These are phyloP conservation scores for Neurospora pannonica DNA, from an alignment of 495 filamentous ascomycete genomes.

Conservation along the genomic window DNA sequence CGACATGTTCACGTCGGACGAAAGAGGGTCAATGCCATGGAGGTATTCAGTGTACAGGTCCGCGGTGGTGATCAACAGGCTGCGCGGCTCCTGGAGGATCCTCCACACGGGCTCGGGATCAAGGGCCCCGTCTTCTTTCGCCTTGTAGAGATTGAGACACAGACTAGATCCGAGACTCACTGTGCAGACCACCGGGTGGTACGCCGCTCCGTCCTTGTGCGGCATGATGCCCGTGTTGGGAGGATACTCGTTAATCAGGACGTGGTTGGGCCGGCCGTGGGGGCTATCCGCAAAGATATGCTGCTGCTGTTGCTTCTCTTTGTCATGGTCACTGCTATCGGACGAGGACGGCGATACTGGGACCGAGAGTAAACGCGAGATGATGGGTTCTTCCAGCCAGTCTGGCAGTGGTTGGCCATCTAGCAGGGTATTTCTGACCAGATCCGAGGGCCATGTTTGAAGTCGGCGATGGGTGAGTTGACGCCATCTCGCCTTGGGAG, in stretches of 20 bases:
- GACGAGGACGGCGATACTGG: conserved; percentile 17
- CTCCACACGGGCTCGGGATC: conserved; percentile 46
- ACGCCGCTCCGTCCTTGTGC: conserved; percentile 87
- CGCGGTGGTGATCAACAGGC: conserved; percentile 63
- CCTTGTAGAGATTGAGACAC: conserved; percentile 69
- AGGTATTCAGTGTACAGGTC: conserved; percentile 62
- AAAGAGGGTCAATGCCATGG: conserved; percentile 63
- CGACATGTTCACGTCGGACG: conserved; percentile 50
- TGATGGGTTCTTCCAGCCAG: conserved; percentile 66
- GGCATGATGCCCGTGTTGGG: conserved; percentile 91
- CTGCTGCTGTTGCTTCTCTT: neutral
- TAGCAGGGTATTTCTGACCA: conserved; percentile 66
- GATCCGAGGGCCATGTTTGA: conserved; percentile 79
- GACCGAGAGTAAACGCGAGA: conserved; percentile 53
- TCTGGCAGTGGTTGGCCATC: conserved; percentile 56
- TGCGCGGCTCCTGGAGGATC: conserved; percentile 80
- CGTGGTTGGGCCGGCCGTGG: conserved; percentile 75
- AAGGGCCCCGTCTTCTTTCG: conserved; percentile 42
- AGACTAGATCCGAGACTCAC: conserved; percentile 71
- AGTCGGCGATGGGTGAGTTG: conserved; percentile 76
- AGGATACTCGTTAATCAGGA: conserved; percentile 84
- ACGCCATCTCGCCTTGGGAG: conserved; percentile 75
- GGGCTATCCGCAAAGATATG: conserved; percentile 62
- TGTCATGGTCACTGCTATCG: conserved; percentile 8
- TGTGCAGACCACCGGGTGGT: conserved; percentile 80